phyloP scores from a whole-genome alignment of 2,329 filamentous ascomycete genomes.

The Arthrobotrys sinensis region DNA sequence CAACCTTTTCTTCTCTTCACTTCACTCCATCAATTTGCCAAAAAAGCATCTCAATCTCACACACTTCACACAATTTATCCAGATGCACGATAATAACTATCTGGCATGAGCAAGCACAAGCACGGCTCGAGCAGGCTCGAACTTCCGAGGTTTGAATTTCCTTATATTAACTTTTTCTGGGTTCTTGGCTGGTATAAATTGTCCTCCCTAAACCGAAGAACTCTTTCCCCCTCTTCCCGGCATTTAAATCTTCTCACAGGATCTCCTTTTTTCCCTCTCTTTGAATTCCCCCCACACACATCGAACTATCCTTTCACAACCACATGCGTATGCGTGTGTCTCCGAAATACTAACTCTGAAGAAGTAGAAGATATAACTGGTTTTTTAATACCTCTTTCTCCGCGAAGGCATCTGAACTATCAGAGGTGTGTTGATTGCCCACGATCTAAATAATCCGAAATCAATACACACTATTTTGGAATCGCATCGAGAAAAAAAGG shows the following conservation, averaged over 20 bases:
- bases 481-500: slow-evolving; percentile 2
- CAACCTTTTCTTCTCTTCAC: neutral
- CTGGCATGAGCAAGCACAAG: neutral
- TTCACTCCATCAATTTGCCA: neutral
- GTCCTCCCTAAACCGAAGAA: neutral
- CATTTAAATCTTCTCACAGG: slow-evolving; percentile 22
- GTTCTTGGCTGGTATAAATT: slow-evolving; percentile 23
- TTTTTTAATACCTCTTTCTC: slow-evolving; percentile 2
- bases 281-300: neutral
- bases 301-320: slow-evolving; percentile 7
- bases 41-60: slow-evolving; percentile 26
- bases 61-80: neutral
- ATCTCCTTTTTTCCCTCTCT: neutral
- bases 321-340: neutral
- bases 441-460: slow-evolving; percentile 40
- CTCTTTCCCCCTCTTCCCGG: slow-evolving; percentile 18
- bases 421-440: slow-evolving; percentile 60
- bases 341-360: neutral
- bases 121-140: neutral
- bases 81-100: neutral
- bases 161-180: neutral
- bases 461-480: slow-evolving; percentile 28
- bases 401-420: slow-evolving; percentile 54
- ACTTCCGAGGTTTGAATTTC: neutral
- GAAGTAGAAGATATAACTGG: neutral